These are phyloP conservation scores for Colletotrichum horii DNA, from an alignment of 2,329 filamentous ascomycete species.

Conservation along the genomic window DNA sequence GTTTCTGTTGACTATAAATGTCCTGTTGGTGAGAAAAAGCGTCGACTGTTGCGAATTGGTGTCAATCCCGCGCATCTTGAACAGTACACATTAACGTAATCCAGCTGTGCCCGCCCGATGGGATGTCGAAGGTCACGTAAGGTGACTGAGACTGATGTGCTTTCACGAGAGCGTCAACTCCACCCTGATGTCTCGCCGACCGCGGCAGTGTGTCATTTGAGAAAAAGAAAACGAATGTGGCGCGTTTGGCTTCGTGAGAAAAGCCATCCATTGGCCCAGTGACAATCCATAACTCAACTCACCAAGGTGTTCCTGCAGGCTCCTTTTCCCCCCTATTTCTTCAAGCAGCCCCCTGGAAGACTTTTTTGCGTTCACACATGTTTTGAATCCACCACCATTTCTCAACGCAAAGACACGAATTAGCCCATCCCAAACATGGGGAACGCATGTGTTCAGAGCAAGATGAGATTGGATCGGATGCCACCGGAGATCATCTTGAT, in stretches of 20 bases:
- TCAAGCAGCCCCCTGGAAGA: neutral
- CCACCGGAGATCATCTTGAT: neutral
- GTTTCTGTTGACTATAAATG: no score
- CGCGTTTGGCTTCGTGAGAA: accelerated
- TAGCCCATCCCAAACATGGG: neutral
- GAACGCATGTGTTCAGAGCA: accelerated
- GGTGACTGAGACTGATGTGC: no score
- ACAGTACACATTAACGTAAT: no score
- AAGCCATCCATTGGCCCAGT: neutral
- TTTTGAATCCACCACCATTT: neutral
- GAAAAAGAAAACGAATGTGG: neutral
- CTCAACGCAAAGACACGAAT: neutral
- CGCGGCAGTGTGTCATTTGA: neutral
- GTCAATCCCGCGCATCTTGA: no score
- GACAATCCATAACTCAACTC: accelerated
- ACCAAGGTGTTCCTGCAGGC: neutral
- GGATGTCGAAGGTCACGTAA: no score
- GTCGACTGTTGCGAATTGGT: no score
- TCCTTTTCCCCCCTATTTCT: neutral
- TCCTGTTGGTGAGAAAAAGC: no score
- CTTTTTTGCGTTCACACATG: accelerated
- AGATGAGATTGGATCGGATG: neutral
- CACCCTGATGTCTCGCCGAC: neutral
- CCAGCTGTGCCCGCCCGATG: no score
- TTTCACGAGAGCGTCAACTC: neutral